Base-by-base conservation (phyloP, 2,329 filamentous ascomycete genomes). In the Xylariaceae sp. region DNA sequence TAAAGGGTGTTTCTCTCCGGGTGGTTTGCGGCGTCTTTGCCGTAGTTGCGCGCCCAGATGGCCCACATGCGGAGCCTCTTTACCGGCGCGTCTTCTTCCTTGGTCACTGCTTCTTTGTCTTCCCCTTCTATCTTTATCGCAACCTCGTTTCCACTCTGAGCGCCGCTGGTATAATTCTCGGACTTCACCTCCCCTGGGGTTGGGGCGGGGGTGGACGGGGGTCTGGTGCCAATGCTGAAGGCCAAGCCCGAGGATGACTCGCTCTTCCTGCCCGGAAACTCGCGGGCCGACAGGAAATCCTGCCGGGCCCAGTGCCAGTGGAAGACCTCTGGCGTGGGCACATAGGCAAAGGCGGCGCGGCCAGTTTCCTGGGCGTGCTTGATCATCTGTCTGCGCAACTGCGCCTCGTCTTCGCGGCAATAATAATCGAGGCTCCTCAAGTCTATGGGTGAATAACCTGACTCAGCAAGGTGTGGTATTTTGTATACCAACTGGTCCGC, bases 231-330 rank as follows among this genome's bases (percentile, higher is more conserved):
- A n/a, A n/a, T n/a, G n/a, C n/a, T n/a, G n/a, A n/a, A n/a, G n/a
- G n/a, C n/a, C n/a, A n/a, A n/a, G n/a, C n/a, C n/a, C 6, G 21
- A 11, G 21, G 21, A 24, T 6, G 21, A 24, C n/a, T n/a, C n/a
- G 21, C 6, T 24, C 26, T 54, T 57, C 4, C 29, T 48, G 7
- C 27, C 43, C 6, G 45, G 67, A 48, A 83, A 75, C 5, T 89
- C 67, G 73, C 38, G 73, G 70, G 4, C 74, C 76, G 55, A 90
- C 6, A 24, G 81, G 59, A 85, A 92, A 34, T 88, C 80, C 62
- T 95, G 88, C 34, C 90, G 78, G 42, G 81, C 78, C 59, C 87
- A 78, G 60, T 90, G 83, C 87, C 87, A 94, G 44, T 73, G 64
- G 50, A 88, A 73, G 5, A 79, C 78, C 40, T 82, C 74, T 43